phyloP scores from a whole-genome alignment of 306 rosid genomes.

The Lathyrus tuberosus region DNA sequence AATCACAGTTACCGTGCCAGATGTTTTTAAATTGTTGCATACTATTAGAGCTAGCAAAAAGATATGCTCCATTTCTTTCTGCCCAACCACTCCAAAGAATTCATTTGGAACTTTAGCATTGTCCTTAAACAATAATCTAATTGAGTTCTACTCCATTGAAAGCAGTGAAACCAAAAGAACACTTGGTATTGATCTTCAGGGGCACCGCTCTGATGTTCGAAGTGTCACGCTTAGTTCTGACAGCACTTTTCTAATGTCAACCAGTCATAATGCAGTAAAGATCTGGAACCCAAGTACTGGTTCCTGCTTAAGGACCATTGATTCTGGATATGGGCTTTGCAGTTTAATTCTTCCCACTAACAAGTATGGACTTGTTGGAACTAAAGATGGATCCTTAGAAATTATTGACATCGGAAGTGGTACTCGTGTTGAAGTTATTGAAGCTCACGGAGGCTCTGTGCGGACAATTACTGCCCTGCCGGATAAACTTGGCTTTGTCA shows the following conservation, averaged over 20 bases:
- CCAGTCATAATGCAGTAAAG: slow-evolving; percentile 91
- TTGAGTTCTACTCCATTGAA: slow-evolving; percentile 80
- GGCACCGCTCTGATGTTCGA: slow-evolving; percentile 89
- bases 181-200: slow-evolving; percentile 81
- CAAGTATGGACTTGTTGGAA: slow-evolving; percentile 93
- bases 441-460: slow-evolving; percentile 87
- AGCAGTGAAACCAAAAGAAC: slow-evolving; percentile 50
- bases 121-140: slow-evolving; percentile 82
- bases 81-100: slow-evolving; percentile 73
- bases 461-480: slow-evolving; percentile 75
- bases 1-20: slow-evolving; percentile 59
- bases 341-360: slow-evolving; percentile 72
- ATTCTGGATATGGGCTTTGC: slow-evolving; percentile 86
- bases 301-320: slow-evolving; percentile 91
- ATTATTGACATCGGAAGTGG: slow-evolving; percentile 87
- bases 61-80: slow-evolving; percentile 87
- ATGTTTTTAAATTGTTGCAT: slow-evolving; percentile 85
- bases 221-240: slow-evolving; percentile 91
- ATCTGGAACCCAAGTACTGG: slow-evolving; percentile 95
- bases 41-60: slow-evolving; percentile 83
- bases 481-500: slow-evolving; percentile 72
- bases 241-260: slow-evolving; percentile 84
- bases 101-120: slow-evolving; percentile 73
- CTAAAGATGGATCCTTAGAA: slow-evolving; percentile 81
- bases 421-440: slow-evolving; percentile 71